Evolutionary conservation across 1,139 yeast species (phyloP), one percentile per base, ranked within the genome.

Genomic region (Sporopachydermia cereana): DNA sequence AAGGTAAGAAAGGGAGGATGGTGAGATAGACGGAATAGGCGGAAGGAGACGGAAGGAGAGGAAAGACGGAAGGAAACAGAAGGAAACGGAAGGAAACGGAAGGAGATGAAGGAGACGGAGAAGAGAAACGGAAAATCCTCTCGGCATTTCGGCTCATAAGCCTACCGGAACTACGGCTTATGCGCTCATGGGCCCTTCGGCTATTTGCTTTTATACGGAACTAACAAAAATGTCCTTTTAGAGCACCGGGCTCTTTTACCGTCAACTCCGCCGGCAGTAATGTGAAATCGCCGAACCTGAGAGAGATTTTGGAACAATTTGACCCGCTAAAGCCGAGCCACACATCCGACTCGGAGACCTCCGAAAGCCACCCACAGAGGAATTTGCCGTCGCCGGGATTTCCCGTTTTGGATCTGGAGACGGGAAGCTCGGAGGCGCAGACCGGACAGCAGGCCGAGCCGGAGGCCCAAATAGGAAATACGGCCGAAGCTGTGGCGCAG

Each of bases 241-340:
- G 48, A 21, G 48, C 24, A n/a, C 48, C 48, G 23, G 47, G 48
- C 3, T 46, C 47, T 9, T 39, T 46, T 36, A 36, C 48, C n/a
- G 22, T 34, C 24, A 21, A 41, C 34, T 18, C 34, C 20, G 36
- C 25, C 18, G 41, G 17, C 34, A 17, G 21, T n/a, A 27, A 23
- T 3, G 34, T 25, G 17, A 17, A 29, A 36, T 44, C 46, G 48
- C 45, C 47, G 22, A 53, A 53, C 27, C 46, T 59, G 46, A 58
- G 57, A 41, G 54, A 54, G 17, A 48, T 60, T 22, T 47, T 60
- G 41, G 63, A 57, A 41, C 60, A 60, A 45, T 60, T 60, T 48
- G 64, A 60, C 45, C 64, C 63, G 9, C 46, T 60, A 41, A 41
- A 53, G 21, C 43, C 36, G 14, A 27, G n/a, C n/a, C 14, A 27